Evolutionary conservation across 73 alveolate genomes (phyloP), one percentile per base, ranked within the genome.

Genomic region (Paramecium primaurelia): DNA sequence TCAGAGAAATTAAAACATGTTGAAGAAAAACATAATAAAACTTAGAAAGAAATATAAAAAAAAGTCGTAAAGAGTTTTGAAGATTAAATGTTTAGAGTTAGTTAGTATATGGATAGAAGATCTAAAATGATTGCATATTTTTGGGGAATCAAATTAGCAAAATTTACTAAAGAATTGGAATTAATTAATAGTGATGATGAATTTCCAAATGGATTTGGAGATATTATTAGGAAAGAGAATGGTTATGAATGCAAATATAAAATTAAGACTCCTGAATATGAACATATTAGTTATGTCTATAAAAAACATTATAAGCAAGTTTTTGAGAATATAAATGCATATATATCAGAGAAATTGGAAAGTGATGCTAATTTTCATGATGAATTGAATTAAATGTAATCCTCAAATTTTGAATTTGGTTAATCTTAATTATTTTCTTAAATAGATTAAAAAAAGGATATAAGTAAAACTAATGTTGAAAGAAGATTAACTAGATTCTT

Each of bases 191-290:
- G 91, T 47, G 77, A 80, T 22, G 84, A 64, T 64, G 91, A 80
- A 80, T 80, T 80, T 42, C 47, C 71, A 2, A 42, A 80, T 80
- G 71, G 75, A 22, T 80, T 32, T 80, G 91, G 91, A 20, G 42
- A 44, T 16, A 80, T 80, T 80, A 22, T 42, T 9, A 44, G 71
- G 10, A 45, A 20, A 26, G 73, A 42, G 20, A 80, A 45, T 45
- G 91, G 91, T 18, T 80, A 80, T 80, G 91, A 80, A 80, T 80
- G 91, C 25, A 45, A 80, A 26, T 80, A 80, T 80, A 80, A 80
- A 22, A 42, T 40, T 10, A 49, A 26, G n/a, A 73, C 87, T n/a
- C 58, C 59, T 18, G 77, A 80, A 25, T 45, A 80, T 80, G 91
- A 80, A 25, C 91, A 80, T 80, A 80, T 80, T 36, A 44, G 49